phyloP scores from a whole-genome alignment of 2,329 filamentous ascomycete genomes.

The Pseudopyricularia cyperi region DNA sequence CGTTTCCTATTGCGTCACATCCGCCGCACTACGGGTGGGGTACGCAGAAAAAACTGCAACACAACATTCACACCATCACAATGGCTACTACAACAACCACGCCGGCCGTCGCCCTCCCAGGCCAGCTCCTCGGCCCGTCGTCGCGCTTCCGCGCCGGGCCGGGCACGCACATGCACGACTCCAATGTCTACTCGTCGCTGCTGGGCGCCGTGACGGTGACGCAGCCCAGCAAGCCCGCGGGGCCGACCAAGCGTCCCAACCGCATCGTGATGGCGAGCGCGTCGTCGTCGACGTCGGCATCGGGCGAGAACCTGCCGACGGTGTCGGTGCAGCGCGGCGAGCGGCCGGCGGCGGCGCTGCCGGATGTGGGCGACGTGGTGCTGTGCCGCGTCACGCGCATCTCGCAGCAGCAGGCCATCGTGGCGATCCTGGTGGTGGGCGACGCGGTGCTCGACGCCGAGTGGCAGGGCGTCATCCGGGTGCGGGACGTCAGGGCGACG shows the following conservation, averaged over 20 bases:
- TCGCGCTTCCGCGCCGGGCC: slow-evolving; percentile 59
- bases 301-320: slow-evolving; percentile 32
- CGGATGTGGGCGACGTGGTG: slow-evolving; percentile 67
- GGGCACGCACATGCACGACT: slow-evolving; percentile 71
- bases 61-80: not conserved
- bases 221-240: slow-evolving; percentile 30
- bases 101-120: slow-evolving; percentile 60
- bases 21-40: slow-evolving; percentile 27
- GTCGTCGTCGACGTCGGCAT: slow-evolving; percentile 18
- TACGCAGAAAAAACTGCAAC: not conserved
- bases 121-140: slow-evolving; percentile 61
- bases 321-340: slow-evolving; percentile 37
- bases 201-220: slow-evolving; percentile 55
- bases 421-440: slow-evolving; percentile 75
- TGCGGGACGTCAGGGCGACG: slow-evolving; percentile 85
- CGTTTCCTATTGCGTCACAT: slow-evolving; percentile 13
- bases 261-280: slow-evolving; percentile 29
- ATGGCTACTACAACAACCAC: slow-evolving; percentile 9
- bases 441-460: slow-evolving; percentile 60
- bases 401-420: slow-evolving; percentile 70
- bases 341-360: slow-evolving; percentile 47
- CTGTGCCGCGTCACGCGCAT: slow-evolving; percentile 79
- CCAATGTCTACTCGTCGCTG: slow-evolving; percentile 69
- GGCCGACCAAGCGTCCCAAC: slow-evolving; percentile 45
- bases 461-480: slow-evolving; percentile 74